A percentile compares a stretch with the other conserved stretches of the same genome.
Evolutionary conservation across 306 rosid species (phyloP).

Genomic region (Carpinus viminea): DNA sequence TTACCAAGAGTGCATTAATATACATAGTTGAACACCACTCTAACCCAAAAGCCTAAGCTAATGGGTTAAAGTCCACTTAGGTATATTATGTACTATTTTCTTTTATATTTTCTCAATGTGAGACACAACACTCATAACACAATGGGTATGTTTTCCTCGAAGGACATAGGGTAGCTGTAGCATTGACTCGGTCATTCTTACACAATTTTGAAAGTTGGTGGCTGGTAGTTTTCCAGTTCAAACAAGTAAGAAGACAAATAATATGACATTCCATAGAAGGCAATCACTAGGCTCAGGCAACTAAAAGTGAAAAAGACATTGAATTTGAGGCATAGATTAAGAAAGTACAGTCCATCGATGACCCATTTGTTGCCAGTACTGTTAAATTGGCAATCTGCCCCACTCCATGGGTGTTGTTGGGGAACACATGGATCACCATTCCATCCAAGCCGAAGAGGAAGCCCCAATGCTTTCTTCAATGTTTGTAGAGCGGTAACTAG

Average conservation of each 20-base stretch:
- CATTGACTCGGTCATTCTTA: background rate
- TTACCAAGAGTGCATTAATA: too few relatives aligned
- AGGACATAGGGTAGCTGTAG: background rate
- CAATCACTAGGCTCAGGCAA: constrained; percentile 10
- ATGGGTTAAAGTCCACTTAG: too few relatives aligned
- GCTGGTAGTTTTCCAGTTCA: background rate
- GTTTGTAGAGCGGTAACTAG: constrained; percentile 78
- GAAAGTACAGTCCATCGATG: constrained; percentile 87
- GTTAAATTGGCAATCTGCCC: constrained; percentile 82
- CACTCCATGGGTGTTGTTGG: constrained; percentile 96
- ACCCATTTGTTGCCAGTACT: constrained; percentile 68
- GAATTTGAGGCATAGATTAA: constrained; percentile 29
- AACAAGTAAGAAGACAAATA: background rate
- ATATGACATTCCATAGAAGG: constrained; percentile 14
- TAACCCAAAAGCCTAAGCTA: too few relatives aligned
- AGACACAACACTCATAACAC: too few relatives aligned
- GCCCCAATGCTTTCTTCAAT: constrained; percentile 77
- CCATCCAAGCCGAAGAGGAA: constrained; percentile 94
- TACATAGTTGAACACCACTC: too few relatives aligned
- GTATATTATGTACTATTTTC: too few relatives aligned
- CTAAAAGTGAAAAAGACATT: constrained; percentile 27
- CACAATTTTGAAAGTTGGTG: background rate
- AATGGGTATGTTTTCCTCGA: background rate
- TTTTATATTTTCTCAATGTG: too few relatives aligned
- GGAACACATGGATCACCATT: constrained; percentile 99